Percentiles rank a stretch among this genome's conserved stretches.
Evolutionary conservation across 225 moss, liverwort and hornwort species (phyloP).

Genomic region (Polytrichum formosum): DNA sequence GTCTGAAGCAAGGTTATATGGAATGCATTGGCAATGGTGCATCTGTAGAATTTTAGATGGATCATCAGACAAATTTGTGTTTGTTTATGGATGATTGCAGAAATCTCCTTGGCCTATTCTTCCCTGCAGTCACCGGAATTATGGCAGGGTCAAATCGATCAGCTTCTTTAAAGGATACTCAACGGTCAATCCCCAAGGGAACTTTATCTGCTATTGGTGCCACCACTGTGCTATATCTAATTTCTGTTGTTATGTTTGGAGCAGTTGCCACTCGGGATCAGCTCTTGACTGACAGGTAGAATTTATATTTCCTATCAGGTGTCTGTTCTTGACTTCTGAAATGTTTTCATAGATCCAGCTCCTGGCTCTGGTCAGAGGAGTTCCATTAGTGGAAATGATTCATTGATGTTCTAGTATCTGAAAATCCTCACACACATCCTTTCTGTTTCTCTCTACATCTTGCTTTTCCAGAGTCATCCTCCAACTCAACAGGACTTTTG

Average conservation of each 20-base stretch:
- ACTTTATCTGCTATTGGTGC: slow-evolving; percentile 76
- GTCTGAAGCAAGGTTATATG: neutral
- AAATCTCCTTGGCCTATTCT: slow-evolving; percentile 71
- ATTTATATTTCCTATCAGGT: no score
- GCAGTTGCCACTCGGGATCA: slow-evolving; percentile 80
- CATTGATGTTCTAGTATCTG: no score
- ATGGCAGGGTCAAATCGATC: slow-evolving; percentile 97
- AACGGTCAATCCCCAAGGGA: slow-evolving; percentile 82
- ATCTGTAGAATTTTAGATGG: neutral
- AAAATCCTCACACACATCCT: no score
- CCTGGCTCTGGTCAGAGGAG: no score
- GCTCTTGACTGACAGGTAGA: slow-evolving; percentile 73
- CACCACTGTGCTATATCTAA: slow-evolving; percentile 68
- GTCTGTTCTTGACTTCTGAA: neutral
- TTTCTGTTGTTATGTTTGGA: slow-evolving; percentile 79
- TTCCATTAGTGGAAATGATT: no score
- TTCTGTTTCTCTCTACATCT: no score
- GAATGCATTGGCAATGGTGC: neutral
- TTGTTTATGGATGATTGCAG: slow-evolving; percentile 36
- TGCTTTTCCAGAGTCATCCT: no score
- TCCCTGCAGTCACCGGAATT: slow-evolving; percentile 89
- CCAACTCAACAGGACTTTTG: no score
- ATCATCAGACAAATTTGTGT: neutral
- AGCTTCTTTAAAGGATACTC: slow-evolving; percentile 79
- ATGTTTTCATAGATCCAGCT: neutral